A percentile compares a stretch with the other conserved stretches of the same genome.
Conservation (phyloP, 768 basidiomycete species). For the Infundibulicybe gibba region DNA sequence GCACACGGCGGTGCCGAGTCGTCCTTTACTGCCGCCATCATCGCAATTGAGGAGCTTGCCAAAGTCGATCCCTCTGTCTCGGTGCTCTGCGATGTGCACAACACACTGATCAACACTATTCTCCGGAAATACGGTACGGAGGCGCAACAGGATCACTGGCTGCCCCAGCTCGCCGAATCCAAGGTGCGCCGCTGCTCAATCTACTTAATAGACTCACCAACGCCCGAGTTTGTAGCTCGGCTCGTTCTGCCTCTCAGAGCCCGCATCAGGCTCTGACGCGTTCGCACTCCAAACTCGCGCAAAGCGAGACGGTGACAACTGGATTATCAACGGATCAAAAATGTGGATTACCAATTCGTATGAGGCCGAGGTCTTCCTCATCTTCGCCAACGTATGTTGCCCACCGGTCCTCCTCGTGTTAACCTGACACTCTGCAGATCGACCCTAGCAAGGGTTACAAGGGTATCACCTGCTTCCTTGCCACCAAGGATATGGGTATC, state of each 20-base stretch:
- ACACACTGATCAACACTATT: conserved; percentile 96
- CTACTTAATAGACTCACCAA: background rate
- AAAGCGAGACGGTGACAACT: conserved; percentile 80
- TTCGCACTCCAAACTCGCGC: conserved; percentile 96
- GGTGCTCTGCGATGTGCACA: conserved; percentile 96
- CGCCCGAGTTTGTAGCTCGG: conserved; percentile 61
- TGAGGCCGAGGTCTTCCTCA: conserved; percentile 88
- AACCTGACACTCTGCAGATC: conserved; percentile 33
- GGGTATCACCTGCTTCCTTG: conserved; percentile 97
- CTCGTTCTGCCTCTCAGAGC: conserved; percentile 93
- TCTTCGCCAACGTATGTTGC: conserved; percentile 84
- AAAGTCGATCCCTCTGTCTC: conserved; percentile 96
- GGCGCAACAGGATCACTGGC: conserved; percentile 84
- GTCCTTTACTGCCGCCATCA: conserved; percentile 93
- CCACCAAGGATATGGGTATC: conserved; percentile 95
- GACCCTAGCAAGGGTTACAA: conserved; percentile 96
- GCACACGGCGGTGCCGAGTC: conserved; percentile 86
- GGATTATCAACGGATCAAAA: conserved; percentile 94
- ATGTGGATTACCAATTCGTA: conserved; percentile 99
- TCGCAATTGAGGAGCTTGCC: conserved; percentile 96
- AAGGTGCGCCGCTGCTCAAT: conserved; percentile 45
- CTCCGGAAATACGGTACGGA: conserved; percentile 81
- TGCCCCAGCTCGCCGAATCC: conserved; percentile 75
- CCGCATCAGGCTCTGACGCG: conserved; percentile 93
- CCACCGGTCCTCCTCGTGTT: background rate